These are phyloP conservation scores for Daldinia eschscholtzii DNA, from an alignment of 2,329 filamentous ascomycete species.

Conservation along the genomic window DNA sequence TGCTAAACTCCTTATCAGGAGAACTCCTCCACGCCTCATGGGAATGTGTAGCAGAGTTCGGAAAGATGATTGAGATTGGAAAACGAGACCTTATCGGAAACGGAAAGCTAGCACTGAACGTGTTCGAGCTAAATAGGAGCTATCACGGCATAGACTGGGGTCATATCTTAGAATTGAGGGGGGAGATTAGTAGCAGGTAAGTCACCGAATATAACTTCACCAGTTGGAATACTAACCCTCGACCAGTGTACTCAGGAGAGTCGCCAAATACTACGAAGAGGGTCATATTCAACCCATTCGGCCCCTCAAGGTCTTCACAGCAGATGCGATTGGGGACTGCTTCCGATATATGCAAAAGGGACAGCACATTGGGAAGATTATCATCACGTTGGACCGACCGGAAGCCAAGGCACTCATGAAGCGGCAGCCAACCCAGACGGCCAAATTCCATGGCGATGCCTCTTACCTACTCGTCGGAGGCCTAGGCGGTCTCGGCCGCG, in stretches of 20 bases:
- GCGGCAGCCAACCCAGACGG: neutral
- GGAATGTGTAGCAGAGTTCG: slow-evolving; percentile 34
- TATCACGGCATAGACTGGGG: slow-evolving; percentile 57
- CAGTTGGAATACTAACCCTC: neutral
- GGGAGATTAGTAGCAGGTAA: neutral
- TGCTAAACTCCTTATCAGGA: neutral
- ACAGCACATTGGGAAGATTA: slow-evolving; percentile 55
- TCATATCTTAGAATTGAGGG: slow-evolving; percentile 23
- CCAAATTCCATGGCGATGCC: neutral
- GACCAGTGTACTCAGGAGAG: slow-evolving; percentile 2
- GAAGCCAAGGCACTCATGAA: neutral
- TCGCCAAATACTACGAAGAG: slow-evolving; percentile 17
- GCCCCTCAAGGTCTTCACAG: slow-evolving; percentile 42
- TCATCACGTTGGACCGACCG: slow-evolving; percentile 1
- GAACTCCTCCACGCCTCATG: neutral
- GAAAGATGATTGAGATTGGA: slow-evolving; percentile 59
- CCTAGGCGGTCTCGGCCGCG: neutral
- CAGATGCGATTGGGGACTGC: slow-evolving; percentile 46
- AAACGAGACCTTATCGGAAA: slow-evolving; percentile 53
- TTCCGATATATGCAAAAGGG: slow-evolving; percentile 55
- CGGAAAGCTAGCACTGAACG: slow-evolving; percentile 29
- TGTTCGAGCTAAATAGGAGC: slow-evolving; percentile 33
- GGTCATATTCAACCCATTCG: slow-evolving; percentile 37
- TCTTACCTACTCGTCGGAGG: slow-evolving; percentile 6
- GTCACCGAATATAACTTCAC: neutral